These are phyloP conservation scores for Cryptococcus floricola DNA, from an alignment of 1,284 basidiomycete species.

Conservation along the genomic window DNA sequence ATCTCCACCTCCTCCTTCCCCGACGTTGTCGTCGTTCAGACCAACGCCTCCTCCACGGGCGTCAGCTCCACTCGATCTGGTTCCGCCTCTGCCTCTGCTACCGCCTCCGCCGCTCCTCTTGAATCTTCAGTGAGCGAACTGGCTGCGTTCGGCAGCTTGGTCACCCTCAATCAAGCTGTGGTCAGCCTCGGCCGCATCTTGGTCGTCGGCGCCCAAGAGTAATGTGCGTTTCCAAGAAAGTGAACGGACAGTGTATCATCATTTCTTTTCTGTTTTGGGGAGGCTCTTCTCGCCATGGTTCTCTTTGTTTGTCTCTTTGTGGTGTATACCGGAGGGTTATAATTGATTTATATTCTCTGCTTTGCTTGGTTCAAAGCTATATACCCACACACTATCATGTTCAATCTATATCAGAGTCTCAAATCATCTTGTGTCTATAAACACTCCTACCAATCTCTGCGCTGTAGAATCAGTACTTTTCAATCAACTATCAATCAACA, in stretches of 20 bases:
- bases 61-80: conserved; percentile 2
- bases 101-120: conserved; percentile 1
- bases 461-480: too few relatives aligned
- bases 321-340: too few relatives aligned
- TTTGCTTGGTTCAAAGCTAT: too few relatives aligned
- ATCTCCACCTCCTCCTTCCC: background rate
- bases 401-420: too few relatives aligned
- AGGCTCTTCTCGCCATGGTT: too few relatives aligned
- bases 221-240: background rate
- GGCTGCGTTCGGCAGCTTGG: conserved; percentile 26
- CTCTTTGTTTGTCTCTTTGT: too few relatives aligned
- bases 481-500: too few relatives aligned
- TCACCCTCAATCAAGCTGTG: conserved; percentile 34
- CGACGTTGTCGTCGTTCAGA: conserved; percentile 5
- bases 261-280: too few relatives aligned
- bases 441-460: too few relatives aligned
- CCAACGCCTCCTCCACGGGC: conserved; percentile 5
- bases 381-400: too few relatives aligned
- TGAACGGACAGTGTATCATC: background rate
- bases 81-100: conserved; percentile 4
- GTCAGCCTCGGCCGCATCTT: conserved; percentile 37
- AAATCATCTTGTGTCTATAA: too few relatives aligned
- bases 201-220: conserved; percentile 29
- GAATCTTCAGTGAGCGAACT: conserved; percentile 5
- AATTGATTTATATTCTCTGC: too few relatives aligned